These are phyloP conservation scores for Picochlorum sp. DNA, from an alignment of 139 green algal genomes.

Conservation along the genomic window DNA sequence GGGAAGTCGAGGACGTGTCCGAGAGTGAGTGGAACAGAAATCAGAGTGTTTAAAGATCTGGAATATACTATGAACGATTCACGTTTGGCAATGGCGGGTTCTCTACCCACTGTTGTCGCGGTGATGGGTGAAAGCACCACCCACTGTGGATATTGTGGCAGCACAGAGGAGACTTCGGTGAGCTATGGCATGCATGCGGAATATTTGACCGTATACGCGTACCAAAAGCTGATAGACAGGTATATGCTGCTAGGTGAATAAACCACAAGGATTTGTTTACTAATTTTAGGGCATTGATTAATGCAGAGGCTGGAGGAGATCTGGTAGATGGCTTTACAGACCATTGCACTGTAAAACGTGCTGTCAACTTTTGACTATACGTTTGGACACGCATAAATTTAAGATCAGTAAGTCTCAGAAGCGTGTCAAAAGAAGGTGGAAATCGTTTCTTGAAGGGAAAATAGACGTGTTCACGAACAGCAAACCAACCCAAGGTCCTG, in stretches of 20 bases:
- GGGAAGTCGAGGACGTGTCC: too few species aligned
- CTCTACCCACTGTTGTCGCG: not conserved
- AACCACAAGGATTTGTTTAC: too few species aligned
- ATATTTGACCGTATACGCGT: conserved; percentile 14
- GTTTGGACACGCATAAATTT: conserved; percentile 36
- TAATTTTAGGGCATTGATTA: not conserved
- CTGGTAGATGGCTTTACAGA: conserved; percentile 38
- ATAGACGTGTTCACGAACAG: too few species aligned
- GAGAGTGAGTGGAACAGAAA: too few species aligned
- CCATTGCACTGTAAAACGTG: conserved; percentile 29
- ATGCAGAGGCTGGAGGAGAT: conserved; percentile 35
- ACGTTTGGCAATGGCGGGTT: too few species aligned
- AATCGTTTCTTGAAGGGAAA: conserved; percentile 21
- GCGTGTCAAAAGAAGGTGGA: conserved; percentile 19
- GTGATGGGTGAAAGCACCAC: conserved; percentile 19
- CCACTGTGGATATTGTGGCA: conserved; percentile 31
- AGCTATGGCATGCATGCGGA: conserved; percentile 34
- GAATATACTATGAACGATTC: too few species aligned
- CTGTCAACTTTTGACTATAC: conserved; percentile 43
- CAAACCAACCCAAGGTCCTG: too few species aligned
- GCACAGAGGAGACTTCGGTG: conserved; percentile 2
- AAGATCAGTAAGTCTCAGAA: conserved; percentile 26
- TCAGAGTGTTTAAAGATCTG: too few species aligned
- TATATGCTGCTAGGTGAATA: not conserved
- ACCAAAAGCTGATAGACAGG: conserved; percentile 29